A percentile compares a stretch with the other conserved stretches of the same genome.
Conservation (phyloP, 345 rosid species). For the Melastoma malabathricum region DNA sequence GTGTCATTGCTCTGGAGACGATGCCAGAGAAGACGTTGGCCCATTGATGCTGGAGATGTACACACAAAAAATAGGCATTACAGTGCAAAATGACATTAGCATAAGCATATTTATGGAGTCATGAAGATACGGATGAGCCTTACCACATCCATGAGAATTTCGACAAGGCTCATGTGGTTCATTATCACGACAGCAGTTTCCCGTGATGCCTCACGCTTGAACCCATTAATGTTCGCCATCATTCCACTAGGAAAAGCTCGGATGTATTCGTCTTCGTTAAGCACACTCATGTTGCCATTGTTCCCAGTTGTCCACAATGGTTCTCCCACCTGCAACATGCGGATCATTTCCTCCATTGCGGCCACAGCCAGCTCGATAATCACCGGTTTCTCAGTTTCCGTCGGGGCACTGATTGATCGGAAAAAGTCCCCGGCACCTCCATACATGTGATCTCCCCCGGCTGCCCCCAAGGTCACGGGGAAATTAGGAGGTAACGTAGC, state of each 20-base stretch:
- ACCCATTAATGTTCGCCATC: constrained; percentile 50
- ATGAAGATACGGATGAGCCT: too few relatives aligned
- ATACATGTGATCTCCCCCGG: constrained; percentile 27
- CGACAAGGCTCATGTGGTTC: constrained; percentile 58
- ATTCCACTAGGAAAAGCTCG: constrained; percentile 39
- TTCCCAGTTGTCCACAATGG: constrained; percentile 59
- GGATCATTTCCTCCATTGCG: constrained; percentile 80
- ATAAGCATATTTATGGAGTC: too few relatives aligned
- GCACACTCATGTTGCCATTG: constrained; percentile 26
- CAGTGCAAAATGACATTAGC: too few relatives aligned
- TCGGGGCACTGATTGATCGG: constrained; percentile 43
- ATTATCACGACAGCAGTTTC: constrained; percentile 53
- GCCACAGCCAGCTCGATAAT: constrained; percentile 68
- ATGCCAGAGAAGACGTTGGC: constrained; percentile 57
- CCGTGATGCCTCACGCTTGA: constrained; percentile 63
- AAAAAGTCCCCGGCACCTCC: constrained; percentile 66
- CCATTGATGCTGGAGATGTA: constrained; percentile 56
- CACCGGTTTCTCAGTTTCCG: constrained; percentile 49
- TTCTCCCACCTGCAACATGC: constrained; percentile 60
- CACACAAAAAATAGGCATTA: too few relatives aligned
- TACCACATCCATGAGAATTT: constrained; percentile 82
- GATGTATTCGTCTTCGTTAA: constrained; percentile 62
- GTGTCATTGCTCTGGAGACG: constrained; percentile 50
- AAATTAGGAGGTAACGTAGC: constrained; percentile 5
- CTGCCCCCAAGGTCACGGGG: too few relatives aligned